Evolutionary conservation across 345 rosid genomes (phyloP), one percentile per base, ranked within the genome.

Genomic region (Psidium friedrichsthalianum): DNA sequence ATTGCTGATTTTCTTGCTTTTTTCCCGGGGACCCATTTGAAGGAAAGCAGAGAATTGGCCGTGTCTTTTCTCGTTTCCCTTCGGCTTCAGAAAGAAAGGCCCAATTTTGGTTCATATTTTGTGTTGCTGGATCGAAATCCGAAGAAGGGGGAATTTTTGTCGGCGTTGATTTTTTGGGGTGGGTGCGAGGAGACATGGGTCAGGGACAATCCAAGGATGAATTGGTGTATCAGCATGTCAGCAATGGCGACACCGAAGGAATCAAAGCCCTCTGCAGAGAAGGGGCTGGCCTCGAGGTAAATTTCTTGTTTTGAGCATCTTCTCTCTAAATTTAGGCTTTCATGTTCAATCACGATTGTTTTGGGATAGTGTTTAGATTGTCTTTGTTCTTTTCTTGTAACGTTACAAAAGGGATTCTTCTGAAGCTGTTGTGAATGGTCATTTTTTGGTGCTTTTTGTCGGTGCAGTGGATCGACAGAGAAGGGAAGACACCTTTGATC

Each of bases 221-320:
- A 88, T 89, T 96, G 91, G 90, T 97, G 86, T 94, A 86, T 84
- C 94, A 97, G 89, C 97, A 95, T 91, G 99, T 94, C 86, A 93
- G 85, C 87, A 90, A 91, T 54, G 98, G 96, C 51, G 96, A 95
- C 88, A 32, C 83, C 4, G 98, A 95, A 89, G 98, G 97, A 86
- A 96, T 96, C 92, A 95, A 94, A 91, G 44, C 90, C 83, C 99
- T 97, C 69, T 36, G 87, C 90, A 85, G 93, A 40, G 95, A 96
- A 6, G 99, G 99, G 86, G 99, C 98, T 1, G 91, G 95, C 83
- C 97, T 97, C 36, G 99, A 97, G 99, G 99, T 96, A 12, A n/a
- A 53, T 3, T 58, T 47, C 82, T 42, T 51, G 24, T 14, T 47
- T 15, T 83, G 8, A 21, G 47, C 47, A 69, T 29, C 24, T 76